These are phyloP conservation scores for Harringtonia aguacate DNA, from an alignment of 2,329 filamentous ascomycete species.

Conservation along the genomic window DNA sequence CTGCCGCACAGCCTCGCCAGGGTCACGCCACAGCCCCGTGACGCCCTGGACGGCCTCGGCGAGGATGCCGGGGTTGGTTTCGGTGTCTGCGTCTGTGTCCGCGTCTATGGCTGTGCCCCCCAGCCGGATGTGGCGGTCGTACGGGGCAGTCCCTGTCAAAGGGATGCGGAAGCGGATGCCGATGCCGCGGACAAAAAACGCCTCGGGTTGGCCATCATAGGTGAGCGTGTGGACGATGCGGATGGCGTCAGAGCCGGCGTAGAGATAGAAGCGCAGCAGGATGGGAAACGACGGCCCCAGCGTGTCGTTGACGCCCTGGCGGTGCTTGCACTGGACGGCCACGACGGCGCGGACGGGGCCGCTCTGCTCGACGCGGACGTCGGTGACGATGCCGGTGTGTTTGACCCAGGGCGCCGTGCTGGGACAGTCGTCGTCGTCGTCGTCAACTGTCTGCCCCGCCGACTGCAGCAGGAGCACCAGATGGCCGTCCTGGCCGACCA, in stretches of 20 bases:
- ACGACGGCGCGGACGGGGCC: neutral
- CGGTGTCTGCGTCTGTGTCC: too few relatives aligned
- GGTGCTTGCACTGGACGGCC: conserved; percentile 16
- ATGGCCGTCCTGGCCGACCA: conserved; percentile 34
- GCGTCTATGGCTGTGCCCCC: conserved; percentile 43
- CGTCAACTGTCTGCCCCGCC: conserved; percentile 23
- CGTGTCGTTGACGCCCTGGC: conserved; percentile 21
- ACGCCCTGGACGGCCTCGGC: conserved; percentile 49
- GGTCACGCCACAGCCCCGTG: conserved; percentile 46
- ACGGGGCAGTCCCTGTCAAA: conserved; percentile 37
- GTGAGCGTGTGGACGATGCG: conserved; percentile 44
- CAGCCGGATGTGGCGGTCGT: conserved; percentile 48
- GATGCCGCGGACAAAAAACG: conserved; percentile 20
- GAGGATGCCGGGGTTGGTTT: too few relatives aligned
- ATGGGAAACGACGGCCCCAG: conserved; percentile 29
- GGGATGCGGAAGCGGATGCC: conserved; percentile 47
- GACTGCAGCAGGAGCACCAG: conserved; percentile 43
- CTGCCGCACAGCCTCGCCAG: conserved; percentile 33
- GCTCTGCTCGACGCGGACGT: conserved; percentile 30
- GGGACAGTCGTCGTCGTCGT: conserved; percentile 23
- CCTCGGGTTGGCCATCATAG: conserved; percentile 38
- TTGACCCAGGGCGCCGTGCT: conserved; percentile 23
- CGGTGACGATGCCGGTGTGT: conserved; percentile 36
- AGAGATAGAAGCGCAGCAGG: conserved; percentile 46
- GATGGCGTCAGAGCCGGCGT: conserved; percentile 43